Percentiles rank a stretch among this genome's conserved stretches.
These are phyloP conservation scores for Scopulariopsis brevicaulis DNA, from an alignment of 2,329 filamentous ascomycete species.

Conservation along the genomic window DNA sequence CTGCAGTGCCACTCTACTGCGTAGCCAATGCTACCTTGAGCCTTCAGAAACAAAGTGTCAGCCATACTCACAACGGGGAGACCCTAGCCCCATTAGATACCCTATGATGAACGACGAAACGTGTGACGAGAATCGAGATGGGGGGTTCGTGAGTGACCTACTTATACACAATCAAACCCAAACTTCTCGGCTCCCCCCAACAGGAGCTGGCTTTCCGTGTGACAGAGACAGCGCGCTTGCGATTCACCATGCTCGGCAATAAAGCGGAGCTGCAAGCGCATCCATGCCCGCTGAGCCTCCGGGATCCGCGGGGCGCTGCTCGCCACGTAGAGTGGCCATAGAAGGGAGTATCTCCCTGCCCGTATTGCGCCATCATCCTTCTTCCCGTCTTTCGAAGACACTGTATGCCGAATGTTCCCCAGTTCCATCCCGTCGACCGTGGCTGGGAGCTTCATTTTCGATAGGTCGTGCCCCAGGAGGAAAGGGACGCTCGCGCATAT, in stretches of 20 bases:
- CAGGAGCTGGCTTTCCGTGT: slow-evolving; percentile 7
- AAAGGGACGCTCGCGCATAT: slow-evolving; percentile 8
- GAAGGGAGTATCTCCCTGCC: slow-evolving; percentile 7
- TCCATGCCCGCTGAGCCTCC: slow-evolving; percentile 6
- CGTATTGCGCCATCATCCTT: background rate
- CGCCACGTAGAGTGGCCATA: slow-evolving; percentile 8
- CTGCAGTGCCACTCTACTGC: too few relatives aligned
- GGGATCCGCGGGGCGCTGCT: slow-evolving; percentile 4
- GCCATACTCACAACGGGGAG: too few relatives aligned
- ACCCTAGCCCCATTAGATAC: too few relatives aligned
- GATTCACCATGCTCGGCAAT: slow-evolving; percentile 7
- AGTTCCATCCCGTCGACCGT: background rate
- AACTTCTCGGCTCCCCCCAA: slow-evolving; percentile 4
- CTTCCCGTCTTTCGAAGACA: slow-evolving; percentile 1
- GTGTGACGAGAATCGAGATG: too few relatives aligned
- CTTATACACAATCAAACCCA: slow-evolving; percentile 8
- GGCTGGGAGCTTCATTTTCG: slow-evolving; percentile 6
- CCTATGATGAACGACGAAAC: too few relatives aligned
- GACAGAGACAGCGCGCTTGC: slow-evolving; percentile 3
- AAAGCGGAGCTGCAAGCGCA: slow-evolving; percentile 6
- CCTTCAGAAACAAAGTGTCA: too few relatives aligned
- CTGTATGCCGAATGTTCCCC: background rate
- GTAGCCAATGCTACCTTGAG: too few relatives aligned
- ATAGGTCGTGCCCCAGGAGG: slow-evolving; percentile 6
- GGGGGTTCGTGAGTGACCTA: background rate